phyloP scores from a whole-genome alignment of 2,329 filamentous ascomycete genomes.

The Fusarium graminum region DNA sequence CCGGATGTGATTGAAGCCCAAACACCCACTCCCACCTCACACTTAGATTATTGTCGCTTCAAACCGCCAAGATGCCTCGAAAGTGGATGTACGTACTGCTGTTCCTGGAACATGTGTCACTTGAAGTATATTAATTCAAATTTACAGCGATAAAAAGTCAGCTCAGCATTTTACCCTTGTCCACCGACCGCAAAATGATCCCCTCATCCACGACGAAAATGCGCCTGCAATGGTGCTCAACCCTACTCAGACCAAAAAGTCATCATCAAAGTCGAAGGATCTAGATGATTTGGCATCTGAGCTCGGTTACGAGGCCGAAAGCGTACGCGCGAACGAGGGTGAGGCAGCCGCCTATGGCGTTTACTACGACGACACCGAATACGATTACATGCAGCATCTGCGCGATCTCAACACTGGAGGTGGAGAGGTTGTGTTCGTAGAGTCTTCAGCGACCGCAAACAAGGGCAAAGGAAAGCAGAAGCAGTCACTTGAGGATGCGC shows the following conservation, averaged over 20 bases:
- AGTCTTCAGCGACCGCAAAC: constrained; percentile 72
- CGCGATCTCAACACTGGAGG: constrained; percentile 83
- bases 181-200: constrained; percentile 96
- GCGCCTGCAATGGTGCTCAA: constrained; percentile 93
- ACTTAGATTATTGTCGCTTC: constrained; percentile 29
- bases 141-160: constrained; percentile 80
- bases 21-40: constrained; percentile 42
- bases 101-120: no score
- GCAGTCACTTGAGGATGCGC: constrained; percentile 83
- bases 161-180: constrained; percentile 95
- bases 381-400: constrained; percentile 99
- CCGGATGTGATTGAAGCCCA: constrained; percentile 46
- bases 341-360: constrained; percentile 95
- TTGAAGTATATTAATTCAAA: constrained; percentile 22
- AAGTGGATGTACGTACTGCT: constrained; percentile 30
- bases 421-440: constrained; percentile 86
- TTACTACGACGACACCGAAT: constrained; percentile 93
- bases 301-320: constrained; percentile 74
- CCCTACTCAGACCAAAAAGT: constrained; percentile 64
- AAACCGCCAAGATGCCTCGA: constrained; percentile 67
- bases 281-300: constrained; percentile 82
- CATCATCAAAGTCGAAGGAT: constrained; percentile 67
- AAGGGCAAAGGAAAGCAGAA: constrained; percentile 82
- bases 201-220: constrained; percentile 90
- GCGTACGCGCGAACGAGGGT: constrained; percentile 89